These are phyloP conservation scores for Melaleuca quinquenervia DNA, from an alignment of 345 rosid species.

Conservation along the genomic window DNA sequence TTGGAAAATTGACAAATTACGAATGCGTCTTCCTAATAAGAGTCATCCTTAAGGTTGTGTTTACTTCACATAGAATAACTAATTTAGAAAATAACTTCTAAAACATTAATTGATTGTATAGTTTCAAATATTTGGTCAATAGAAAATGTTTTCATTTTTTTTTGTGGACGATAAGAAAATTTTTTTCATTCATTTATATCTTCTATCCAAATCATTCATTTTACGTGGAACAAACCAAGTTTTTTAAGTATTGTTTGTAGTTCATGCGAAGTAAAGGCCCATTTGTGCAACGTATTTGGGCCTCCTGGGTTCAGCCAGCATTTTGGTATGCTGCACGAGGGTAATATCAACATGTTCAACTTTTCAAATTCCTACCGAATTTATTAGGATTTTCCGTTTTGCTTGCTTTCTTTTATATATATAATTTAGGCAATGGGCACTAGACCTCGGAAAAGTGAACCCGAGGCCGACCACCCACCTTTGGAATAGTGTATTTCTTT, in stretches of 20 bases:
- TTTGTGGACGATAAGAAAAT: accelerated
- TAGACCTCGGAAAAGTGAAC: background rate
- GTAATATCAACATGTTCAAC: background rate
- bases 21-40: no score
- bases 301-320: background rate
- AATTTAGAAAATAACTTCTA: accelerated
- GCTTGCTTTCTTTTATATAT: background rate
- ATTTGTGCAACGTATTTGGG: background rate
- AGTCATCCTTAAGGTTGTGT: no score
- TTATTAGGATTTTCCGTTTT: background rate
- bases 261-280: background rate
- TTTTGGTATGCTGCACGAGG: background rate
- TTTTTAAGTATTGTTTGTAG: accelerated
- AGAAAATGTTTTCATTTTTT: background rate
- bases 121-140: background rate
- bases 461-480: background rate
- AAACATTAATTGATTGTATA: background rate
- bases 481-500: background rate
- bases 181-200: background rate
- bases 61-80: background rate
- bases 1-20: no score
- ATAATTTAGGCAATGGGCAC: background rate
- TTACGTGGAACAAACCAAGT: background rate
- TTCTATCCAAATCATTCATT: accelerated
- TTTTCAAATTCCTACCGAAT: background rate